Base-by-base conservation (phyloP, 1,139 yeast species). In the Candida albicans region DNA sequence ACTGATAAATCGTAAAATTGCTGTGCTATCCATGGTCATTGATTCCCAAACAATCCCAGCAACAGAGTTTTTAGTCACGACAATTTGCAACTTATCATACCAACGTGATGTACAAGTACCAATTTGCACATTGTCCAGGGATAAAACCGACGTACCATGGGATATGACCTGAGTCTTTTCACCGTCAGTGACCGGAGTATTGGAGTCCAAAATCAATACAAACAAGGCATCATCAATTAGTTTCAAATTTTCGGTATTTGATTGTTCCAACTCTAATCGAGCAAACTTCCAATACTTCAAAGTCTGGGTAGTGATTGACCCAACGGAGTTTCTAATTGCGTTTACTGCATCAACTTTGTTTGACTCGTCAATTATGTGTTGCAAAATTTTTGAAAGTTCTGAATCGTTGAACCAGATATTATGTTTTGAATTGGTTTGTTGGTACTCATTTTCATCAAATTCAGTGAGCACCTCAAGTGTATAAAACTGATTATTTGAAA, bases 51-150 rank as follows among this genome's bases (percentile, higher is more conserved):
- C 83, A 25, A 86, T 79, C 11, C 90, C 90, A 1, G 90, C 90
- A 39, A 82, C 83, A 0, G 89, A 77, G 58, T 84, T 86, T 41
- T 73, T 70, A 1, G 91, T 82, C 9, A 86, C 81, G 29, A 86
- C 73, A 36, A 86, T 58, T 58, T 85, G 91, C 42, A 86, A 64
- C 58, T 86, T 86, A 59, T 86, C 95, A 57, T 84, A 85, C 87
- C 91, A 85, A 55, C 95, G 70, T 10, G 87, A 82, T 14, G 84
- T 80, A 66, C 93, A 86, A 2, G 89, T 79, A 14, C 95, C 95
- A 11, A 75, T 67, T 62, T 86, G 93, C 41, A 81, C 69, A 50
- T 85, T 87, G 18, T 68, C 68, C 2, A 68, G 64, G 38, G 79
- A 74, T 45, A 84, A 73, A 31, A 65, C 64, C 1, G 86, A 75